phyloP scores from a whole-genome alignment of 1,284 basidiomycete genomes.

The Coniferiporia weirii region DNA sequence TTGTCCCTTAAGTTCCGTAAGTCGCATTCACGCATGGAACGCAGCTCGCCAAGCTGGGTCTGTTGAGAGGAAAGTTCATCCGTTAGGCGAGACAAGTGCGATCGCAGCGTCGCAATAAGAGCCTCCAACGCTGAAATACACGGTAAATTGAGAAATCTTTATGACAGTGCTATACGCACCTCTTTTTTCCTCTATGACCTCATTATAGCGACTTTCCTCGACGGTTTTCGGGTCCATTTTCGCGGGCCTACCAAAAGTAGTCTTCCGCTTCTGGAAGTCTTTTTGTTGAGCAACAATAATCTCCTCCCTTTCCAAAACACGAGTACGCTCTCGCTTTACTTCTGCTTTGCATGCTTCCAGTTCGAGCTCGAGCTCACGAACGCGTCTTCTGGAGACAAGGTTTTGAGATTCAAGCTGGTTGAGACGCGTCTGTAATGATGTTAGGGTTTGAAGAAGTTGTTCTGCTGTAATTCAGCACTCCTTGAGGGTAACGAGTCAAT shows the following conservation, averaged over 20 bases:
- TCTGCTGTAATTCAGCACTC: conserved; percentile 31
- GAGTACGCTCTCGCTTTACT: conserved; percentile 59
- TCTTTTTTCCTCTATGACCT: conserved; percentile 81
- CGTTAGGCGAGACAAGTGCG: conserved; percentile 72
- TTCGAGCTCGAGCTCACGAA: conserved; percentile 78
- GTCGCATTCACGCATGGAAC: conserved; percentile 58
- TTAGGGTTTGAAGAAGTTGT: conserved; percentile 55
- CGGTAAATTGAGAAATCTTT: conserved; percentile 12
- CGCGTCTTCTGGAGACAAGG: conserved; percentile 66
- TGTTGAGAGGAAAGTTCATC: conserved; percentile 73
- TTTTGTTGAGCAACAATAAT: conserved; percentile 33
- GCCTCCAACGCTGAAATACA: conserved; percentile 62
- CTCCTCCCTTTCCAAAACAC: conserved; percentile 52
- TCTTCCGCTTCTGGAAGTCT: conserved; percentile 27
- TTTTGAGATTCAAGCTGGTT: conserved; percentile 76
- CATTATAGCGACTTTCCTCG: conserved; percentile 50
- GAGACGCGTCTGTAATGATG: conserved; percentile 59
- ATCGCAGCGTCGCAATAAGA: conserved; percentile 63
- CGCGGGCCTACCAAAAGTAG: conserved; percentile 20
- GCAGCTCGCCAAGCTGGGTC: conserved; percentile 58
- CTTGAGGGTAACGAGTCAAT: background rate
- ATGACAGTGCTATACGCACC: conserved; percentile 38
- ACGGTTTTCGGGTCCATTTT: conserved; percentile 32
- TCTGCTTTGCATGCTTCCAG: conserved; percentile 72
- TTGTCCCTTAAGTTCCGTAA: conserved; percentile 54